A percentile compares a stretch with the other conserved stretches of the same genome.
Conservation (phyloP, 345 rosid genomes). For the Citrus sp. region DNA sequence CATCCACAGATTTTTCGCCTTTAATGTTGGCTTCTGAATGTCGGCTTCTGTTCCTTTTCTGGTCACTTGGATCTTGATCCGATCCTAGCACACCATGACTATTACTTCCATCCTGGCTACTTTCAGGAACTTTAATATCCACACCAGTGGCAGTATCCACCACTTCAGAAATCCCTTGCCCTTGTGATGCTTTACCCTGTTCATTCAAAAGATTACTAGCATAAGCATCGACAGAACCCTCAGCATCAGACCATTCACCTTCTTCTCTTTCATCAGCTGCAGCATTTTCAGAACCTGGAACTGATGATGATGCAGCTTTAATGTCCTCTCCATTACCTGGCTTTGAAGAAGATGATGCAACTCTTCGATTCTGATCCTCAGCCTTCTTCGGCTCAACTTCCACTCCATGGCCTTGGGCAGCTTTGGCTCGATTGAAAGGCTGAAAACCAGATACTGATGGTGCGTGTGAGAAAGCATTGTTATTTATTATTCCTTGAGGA, state of each 20-base stretch:
- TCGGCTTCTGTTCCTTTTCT: conserved; percentile 33
- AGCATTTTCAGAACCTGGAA: conserved; percentile 32
- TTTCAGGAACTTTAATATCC: conserved; percentile 31
- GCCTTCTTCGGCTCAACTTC: conserved; percentile 38
- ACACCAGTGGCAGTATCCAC: conserved; percentile 30
- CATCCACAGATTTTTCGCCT: conserved; percentile 33
- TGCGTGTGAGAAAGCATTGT: conserved; percentile 67
- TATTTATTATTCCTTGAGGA: conserved; percentile 48
- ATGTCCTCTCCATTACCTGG: conserved; percentile 30
- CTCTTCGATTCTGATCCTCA: conserved; percentile 26
- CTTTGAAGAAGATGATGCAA: conserved; percentile 31
- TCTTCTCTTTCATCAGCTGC: conserved; percentile 77
- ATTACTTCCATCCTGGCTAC: conserved; percentile 22
- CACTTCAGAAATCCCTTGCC: conserved; percentile 23
- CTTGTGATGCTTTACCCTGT: conserved; percentile 35
- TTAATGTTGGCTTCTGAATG: conserved; percentile 47
- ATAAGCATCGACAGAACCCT: conserved; percentile 40
- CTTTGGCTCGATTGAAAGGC: conserved; percentile 68
- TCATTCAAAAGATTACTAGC: conserved; percentile 25
- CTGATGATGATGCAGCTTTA: conserved; percentile 27
- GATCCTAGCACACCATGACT: conserved; percentile 25
- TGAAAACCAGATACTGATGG: conserved; percentile 85
- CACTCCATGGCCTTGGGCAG: conserved; percentile 31
- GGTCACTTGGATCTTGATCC: conserved; percentile 41
- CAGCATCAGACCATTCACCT: conserved; percentile 93